Conservation (phyloP, 2,329 filamentous ascomycete genomes). For the Coleophoma crateriformis region DNA sequence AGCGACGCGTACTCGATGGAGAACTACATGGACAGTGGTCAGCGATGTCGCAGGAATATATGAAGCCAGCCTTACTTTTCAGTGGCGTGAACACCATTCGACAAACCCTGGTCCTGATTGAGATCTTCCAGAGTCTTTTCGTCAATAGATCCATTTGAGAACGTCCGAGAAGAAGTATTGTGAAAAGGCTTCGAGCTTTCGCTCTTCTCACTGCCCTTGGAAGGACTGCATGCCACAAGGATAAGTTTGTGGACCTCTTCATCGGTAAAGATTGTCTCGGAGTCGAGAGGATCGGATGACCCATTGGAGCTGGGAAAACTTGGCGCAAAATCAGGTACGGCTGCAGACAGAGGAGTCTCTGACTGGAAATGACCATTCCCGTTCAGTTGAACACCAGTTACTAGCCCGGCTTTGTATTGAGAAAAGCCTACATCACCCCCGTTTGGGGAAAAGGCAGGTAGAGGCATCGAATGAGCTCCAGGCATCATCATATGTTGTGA, state of each 20-base stretch:
- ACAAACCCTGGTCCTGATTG: constrained; percentile 29
- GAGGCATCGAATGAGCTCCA: constrained; percentile 20
- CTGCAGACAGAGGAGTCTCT: constrained; percentile 53
- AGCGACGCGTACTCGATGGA: constrained; percentile 16
- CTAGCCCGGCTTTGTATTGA: constrained; percentile 11
- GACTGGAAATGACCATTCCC: constrained; percentile 35
- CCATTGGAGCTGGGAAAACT: constrained; percentile 12
- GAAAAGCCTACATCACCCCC: constrained; percentile 20
- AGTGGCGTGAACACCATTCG: constrained; percentile 30
- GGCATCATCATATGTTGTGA: constrained; percentile 18
- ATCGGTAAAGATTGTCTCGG: constrained; percentile 41
- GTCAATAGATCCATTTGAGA: constrained; percentile 51
- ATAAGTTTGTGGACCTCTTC: constrained; percentile 46
- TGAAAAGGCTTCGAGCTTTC: constrained; percentile 29
- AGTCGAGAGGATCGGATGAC: constrained; percentile 18
- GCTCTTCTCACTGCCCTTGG: constrained; percentile 27
- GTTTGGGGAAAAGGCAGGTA: constrained; percentile 23
- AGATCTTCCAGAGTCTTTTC: constrained; percentile 43
- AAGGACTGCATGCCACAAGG: constrained; percentile 37
- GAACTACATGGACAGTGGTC: constrained; percentile 15
- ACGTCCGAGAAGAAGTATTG: constrained; percentile 38
- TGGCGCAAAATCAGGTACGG: constrained; percentile 52
- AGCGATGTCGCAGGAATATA: background rate
- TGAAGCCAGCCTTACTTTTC: constrained; percentile 26
- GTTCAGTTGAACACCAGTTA: constrained; percentile 12